Base-by-base conservation (phyloP, 2,329 filamentous ascomycete genomes). In the Biscogniauxia sp. region DNA sequence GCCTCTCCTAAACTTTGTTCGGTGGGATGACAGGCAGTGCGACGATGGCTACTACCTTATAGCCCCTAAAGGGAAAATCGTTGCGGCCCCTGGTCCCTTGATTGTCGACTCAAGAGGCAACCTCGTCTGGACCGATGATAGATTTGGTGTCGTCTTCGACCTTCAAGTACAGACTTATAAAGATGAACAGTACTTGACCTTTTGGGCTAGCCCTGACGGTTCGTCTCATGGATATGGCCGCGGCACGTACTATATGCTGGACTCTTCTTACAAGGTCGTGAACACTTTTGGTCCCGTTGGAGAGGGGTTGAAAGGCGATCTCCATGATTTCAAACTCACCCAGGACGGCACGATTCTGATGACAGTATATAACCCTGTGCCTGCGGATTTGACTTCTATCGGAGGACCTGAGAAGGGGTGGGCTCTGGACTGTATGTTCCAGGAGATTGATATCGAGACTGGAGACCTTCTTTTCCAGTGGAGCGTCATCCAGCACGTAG, bases 211-310 rank as follows among this genome's bases (percentile, higher is more conserved):
- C 15, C 72, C 72, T 15, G 70, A 70, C 15, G 65, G 69, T 26
- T 61, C 57, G 11, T 41, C 26, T 1, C 57, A 62, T 28, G 64
- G 66, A 5, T 68, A 65, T 37, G 67, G 64, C 7, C 64, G 62
- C 8, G 67, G 66, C 4, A 61, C 61, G 1, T 73, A 72, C 51
- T 69, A 74, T 37, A 69, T 75, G 51, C 70, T 70, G 28, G 72
- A 76, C 58, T 65, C 71, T 37, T 66, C 67, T 20, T 80, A 80
- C 66, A 71, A 78, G 57, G 68, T 64, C 2, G 64, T 77, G 55
- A 67, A 72, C 19, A 74, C 75, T 64, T 73, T 75, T 49, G 60
- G 63, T 32, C 70, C 71, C 6, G 62, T 62, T 19, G 76, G 72
- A 53, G 64, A 67, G n/a, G 60, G 66, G 17, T 57, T 65, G 0